Percentiles rank a stretch among this genome's conserved stretches.
Conservation (phyloP, 352 stramenopile genomes). For the Plasmopara halstedii region DNA sequence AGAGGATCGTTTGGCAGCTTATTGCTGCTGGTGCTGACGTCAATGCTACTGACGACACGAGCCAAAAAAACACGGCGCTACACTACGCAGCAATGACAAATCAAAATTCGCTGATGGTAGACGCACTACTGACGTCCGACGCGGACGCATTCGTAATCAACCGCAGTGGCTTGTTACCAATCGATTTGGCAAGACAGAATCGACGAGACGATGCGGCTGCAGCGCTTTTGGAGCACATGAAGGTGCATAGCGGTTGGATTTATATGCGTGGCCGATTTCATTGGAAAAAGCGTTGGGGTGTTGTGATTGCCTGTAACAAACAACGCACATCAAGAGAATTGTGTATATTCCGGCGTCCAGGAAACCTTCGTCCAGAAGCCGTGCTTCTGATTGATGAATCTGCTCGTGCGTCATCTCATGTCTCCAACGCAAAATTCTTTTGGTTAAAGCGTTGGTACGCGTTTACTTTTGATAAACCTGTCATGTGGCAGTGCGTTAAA, state of each 20-base stretch:
- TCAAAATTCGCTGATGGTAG: slow-evolving; percentile 34
- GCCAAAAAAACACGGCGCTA: slow-evolving; percentile 49
- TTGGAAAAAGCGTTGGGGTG: slow-evolving; percentile 55
- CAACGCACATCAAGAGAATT: slow-evolving; percentile 41
- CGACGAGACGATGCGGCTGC: slow-evolving; percentile 23
- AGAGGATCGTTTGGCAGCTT: slow-evolving; percentile 23
- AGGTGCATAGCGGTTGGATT: slow-evolving; percentile 54
- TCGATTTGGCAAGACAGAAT: slow-evolving; percentile 53
- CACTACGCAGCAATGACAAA: slow-evolving; percentile 50
- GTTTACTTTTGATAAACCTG: slow-evolving; percentile 34
- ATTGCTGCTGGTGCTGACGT: slow-evolving; percentile 41
- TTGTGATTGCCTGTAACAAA: slow-evolving; percentile 51
- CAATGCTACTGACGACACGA: slow-evolving; percentile 28
- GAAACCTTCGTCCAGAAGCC: slow-evolving; percentile 17
- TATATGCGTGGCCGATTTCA: slow-evolving; percentile 33
- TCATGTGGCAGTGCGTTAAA: slow-evolving; percentile 27
- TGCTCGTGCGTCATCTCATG: slow-evolving; percentile 17
- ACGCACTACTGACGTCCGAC: slow-evolving; percentile 40
- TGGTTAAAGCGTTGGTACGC: slow-evolving; percentile 33
- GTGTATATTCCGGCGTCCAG: slow-evolving; percentile 34
- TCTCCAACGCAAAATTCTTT: slow-evolving; percentile 18
- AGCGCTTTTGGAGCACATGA: slow-evolving; percentile 37
- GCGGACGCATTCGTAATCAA: slow-evolving; percentile 51
- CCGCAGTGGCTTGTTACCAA: slow-evolving; percentile 35
- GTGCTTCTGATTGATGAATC: slow-evolving; percentile 33